Percentiles rank a stretch among this genome's conserved stretches.
phyloP scores from a whole-genome alignment of 345 rosid genomes.

The Trapa incisa region DNA sequence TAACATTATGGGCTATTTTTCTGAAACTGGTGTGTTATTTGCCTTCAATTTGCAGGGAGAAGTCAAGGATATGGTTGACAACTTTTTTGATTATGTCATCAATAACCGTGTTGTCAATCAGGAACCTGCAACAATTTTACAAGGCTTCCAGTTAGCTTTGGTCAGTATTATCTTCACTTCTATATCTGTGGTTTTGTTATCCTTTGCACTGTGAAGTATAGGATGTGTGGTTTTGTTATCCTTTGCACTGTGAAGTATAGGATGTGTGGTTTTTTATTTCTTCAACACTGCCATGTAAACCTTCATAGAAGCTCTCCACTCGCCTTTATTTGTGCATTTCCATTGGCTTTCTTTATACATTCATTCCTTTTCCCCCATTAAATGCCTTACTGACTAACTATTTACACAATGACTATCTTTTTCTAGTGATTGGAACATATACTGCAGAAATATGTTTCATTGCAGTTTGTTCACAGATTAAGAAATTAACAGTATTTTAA shows the following conservation, averaged over 20 bases:
- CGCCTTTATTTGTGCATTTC: neutral
- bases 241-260: neutral
- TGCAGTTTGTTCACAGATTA: neutral
- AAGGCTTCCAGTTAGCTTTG: slow-evolving; percentile 82
- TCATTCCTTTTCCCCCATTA: neutral
- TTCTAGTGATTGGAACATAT: neutral
- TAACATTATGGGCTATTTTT: too few species aligned
- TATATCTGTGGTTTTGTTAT: neutral
- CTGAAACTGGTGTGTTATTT: slow-evolving; percentile 1
- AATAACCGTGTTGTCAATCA: slow-evolving; percentile 44
- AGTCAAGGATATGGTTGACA: slow-evolving; percentile 40
- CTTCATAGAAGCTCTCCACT: neutral
- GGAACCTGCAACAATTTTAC: slow-evolving; percentile 48
- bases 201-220: neutral
- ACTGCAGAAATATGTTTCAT: neutral
- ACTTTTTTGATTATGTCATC: slow-evolving; percentile 58
- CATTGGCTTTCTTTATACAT: neutral
- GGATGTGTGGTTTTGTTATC: neutral
- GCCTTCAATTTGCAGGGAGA: slow-evolving; percentile 44
- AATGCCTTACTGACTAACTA: neutral
- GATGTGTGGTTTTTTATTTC: neutral
- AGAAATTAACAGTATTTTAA: neutral
- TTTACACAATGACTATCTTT: neutral
- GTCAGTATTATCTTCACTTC: slow-evolving; percentile 28
- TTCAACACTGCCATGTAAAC: neutral